Base-by-base conservation (phyloP, 768 basidiomycete genomes). In the Phlebiopsis flavidoalba region DNA sequence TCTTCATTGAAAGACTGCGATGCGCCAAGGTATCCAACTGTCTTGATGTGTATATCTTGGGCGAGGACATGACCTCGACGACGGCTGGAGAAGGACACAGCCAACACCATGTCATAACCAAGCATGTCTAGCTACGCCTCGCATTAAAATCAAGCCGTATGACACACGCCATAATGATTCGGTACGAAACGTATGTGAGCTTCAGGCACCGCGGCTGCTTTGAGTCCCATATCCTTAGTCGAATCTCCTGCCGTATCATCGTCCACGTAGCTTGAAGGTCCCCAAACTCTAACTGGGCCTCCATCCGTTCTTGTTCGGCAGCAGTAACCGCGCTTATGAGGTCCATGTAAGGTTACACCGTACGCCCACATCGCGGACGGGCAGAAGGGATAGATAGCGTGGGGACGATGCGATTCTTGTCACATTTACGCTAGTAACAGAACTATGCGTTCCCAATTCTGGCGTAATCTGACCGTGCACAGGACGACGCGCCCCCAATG, bases 171-270 rank as follows among this genome's bases (percentile, higher is more conserved):
- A 22, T n/a, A 37, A 53, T 22, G 40, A 54, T 49, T 54, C 21
- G 19, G 54, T 37, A 86, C 94, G 73, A 75, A n/a, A 97, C 96
- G 76, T 98, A 99, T 67, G 92, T 93, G 62, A 98, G 85, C 76
- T 99, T 99, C 73, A 98, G n/a, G 79, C 35, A 98, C 86, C 0
- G 96, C 97, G 14, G 82, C 95, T 0, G 95, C 94, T 75, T 99
- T 99, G 66, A 98, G 81, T 65, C 93, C 93, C 93, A 98, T 96
- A 70, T 98, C 97, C 67, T 93, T 93, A 69, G 83, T 84, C 86
- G 90, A 70, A 98, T 86, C 77, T 99, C 97, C 61, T 83, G 80
- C 65, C 93, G 80, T 67, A 97, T 96, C 78, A n/a, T 98, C 97
- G 58, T 93, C 88, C n/a, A 98, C n/a, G n/a, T 86, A 5, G 94